Base-by-base conservation (phyloP, 148 eudicot genomes). In the Chenopodium quinoa region DNA sequence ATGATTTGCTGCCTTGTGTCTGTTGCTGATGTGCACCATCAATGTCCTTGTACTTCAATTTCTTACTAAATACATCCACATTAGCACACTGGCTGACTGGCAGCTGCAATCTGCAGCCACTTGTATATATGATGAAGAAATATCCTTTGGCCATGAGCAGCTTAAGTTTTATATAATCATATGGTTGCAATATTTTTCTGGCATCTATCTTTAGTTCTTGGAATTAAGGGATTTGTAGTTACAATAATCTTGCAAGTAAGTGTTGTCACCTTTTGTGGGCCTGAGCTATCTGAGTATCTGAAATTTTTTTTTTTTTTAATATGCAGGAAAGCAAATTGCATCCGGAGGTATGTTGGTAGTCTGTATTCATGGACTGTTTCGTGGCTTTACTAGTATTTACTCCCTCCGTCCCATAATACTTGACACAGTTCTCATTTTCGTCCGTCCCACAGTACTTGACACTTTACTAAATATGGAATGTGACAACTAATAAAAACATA, bases 311-410 rank as follows among this genome's bases (percentile, higher is more conserved):
- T n/a, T n/a, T n/a, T n/a, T n/a, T n/a, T n/a, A n/a, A n/a, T n/a
- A 79, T 87, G 87, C 93, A 96, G 99, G 97, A 85, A 96, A 90
- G 83, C 92, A 88, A 85, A 94, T 89, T 54, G 89, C 90, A 40
- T 86, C 97, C 80, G 97, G 95, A 83, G 99, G 99, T 96, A 86
- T 81, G 83, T 76, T 79, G 79, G 40, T 86, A 56, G 75, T 75
- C 70, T 85, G 62, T 74, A 52, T 34, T 14, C 50, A 68, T 48
- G 44, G 23, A 74, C 73, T 81, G 70, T 23, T 32, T 67, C 37
- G 65, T 71, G 46, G 27, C 64, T 65, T 31, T 54, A 71, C 23
- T 60, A 44, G 75, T 50, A 58, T 66, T 48, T 48, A 48, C n/a
- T n/a, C n/a, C n/a, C n/a, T n/a, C n/a, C n/a, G n/a, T n/a, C n/a